These are phyloP conservation scores for Diversispora epigaea DNA, from an alignment of 192 early-diverging fungal species.

Conservation along the genomic window DNA sequence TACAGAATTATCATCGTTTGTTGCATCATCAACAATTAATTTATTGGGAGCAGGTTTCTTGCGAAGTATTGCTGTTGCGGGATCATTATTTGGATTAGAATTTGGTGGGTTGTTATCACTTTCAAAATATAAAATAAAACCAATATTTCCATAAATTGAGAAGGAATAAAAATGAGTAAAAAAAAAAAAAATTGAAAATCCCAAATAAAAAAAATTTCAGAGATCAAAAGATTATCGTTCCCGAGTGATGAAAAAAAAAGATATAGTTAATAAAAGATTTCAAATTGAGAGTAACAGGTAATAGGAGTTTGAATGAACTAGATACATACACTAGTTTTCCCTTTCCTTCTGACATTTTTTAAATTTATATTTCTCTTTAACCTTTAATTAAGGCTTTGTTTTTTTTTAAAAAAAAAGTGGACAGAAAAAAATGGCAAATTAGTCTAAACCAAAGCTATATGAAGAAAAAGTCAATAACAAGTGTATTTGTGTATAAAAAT, in stretches of 20 bases:
- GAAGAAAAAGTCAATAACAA: too few relatives aligned
- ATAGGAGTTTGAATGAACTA: not conserved
- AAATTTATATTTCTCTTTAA: not conserved
- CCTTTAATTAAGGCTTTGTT: too few relatives aligned
- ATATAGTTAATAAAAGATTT: not conserved
- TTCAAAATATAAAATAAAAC: conserved; percentile 45
- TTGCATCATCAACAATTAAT: conserved; percentile 95
- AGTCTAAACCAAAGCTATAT: too few relatives aligned
- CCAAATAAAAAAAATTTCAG: not conserved
- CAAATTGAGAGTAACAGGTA: not conserved
- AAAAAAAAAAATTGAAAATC: not conserved
- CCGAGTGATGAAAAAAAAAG: not conserved
- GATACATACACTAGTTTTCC: conserved; percentile 6
- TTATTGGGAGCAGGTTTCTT: conserved; percentile 97
- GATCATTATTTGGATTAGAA: conserved; percentile 72
- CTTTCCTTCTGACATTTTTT: conserved; percentile 14
- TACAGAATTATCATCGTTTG: conserved; percentile 97
- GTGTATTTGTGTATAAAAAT: not conserved
- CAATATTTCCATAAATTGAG: not conserved
- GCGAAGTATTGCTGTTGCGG: conserved; percentile 92
- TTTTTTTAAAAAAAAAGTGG: too few relatives aligned
- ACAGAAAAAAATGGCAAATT: too few relatives aligned
- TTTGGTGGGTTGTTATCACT: conserved; percentile 49
- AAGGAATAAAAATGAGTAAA: not conserved
- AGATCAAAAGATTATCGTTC: not conserved